A percentile compares a stretch with the other conserved stretches of the same genome.
Conservation (phyloP, 805 yeast genomes). For the Wickerhamomyces queroliae region DNA sequence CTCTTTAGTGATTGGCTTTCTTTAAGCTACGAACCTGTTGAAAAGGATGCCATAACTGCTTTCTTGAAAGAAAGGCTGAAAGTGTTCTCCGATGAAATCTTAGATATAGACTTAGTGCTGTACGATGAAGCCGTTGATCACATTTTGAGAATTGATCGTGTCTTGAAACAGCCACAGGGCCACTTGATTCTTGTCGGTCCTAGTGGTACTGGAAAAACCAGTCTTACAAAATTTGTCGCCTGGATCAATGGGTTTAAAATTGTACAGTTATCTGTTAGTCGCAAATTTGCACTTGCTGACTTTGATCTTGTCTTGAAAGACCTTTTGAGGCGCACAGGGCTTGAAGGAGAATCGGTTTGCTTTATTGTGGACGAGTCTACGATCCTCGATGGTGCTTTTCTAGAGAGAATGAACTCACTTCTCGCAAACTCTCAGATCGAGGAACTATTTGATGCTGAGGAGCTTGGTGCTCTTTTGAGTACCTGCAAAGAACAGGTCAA, state of each 20-base stretch:
- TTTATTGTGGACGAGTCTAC: conserved; percentile 78
- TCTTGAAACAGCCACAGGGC: conserved; percentile 80
- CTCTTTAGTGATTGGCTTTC: conserved; percentile 75
- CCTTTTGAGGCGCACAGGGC: conserved; percentile 43
- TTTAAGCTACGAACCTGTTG: conserved; percentile 52
- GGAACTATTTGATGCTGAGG: conserved; percentile 79
- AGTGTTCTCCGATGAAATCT: conserved; percentile 75
- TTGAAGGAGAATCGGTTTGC: conserved; percentile 57
- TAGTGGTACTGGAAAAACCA: conserved; percentile 75
- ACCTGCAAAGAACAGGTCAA: conserved; percentile 52
- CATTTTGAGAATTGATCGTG: conserved; percentile 73
- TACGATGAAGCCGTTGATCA: conserved; percentile 72
- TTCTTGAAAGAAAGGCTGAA: conserved; percentile 61
- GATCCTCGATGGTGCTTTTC: conserved; percentile 66
- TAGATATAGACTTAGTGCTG: conserved; percentile 52
- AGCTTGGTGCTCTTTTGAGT: conserved; percentile 43
- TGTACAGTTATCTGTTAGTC: conserved; percentile 50
- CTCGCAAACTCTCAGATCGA: conserved; percentile 92
- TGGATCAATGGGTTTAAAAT: conserved; percentile 82
- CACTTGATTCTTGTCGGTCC: conserved; percentile 84
- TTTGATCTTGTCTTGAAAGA: conserved; percentile 62
- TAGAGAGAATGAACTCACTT: conserved; percentile 90
- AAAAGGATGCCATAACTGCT: conserved; percentile 35
- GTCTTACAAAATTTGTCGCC: conserved; percentile 73
- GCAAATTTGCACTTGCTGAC: conserved; percentile 48